Evolutionary conservation across 768 basidiomycete genomes (phyloP).

Genomic region (Lyophyllum shimeji): DNA sequence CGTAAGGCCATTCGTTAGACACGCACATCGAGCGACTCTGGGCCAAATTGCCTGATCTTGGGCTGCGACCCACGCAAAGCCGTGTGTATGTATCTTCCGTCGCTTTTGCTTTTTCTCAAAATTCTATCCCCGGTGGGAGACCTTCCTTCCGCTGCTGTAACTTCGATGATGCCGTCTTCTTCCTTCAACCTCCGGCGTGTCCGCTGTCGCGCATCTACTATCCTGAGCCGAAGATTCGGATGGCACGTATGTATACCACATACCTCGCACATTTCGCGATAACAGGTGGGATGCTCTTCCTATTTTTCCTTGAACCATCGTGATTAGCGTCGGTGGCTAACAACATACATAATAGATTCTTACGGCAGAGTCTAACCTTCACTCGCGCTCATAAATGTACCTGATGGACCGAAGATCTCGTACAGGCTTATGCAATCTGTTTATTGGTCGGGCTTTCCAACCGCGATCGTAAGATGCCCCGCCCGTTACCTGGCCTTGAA

Average conservation of each 20-base stretch:
- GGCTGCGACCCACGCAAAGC: background rate
- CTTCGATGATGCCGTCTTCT: background rate
- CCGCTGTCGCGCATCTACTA: background rate
- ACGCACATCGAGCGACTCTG: background rate
- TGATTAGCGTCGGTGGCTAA: background rate
- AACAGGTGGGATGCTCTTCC: background rate
- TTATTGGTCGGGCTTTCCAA: background rate
- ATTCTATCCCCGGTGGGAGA: constrained; percentile 10
- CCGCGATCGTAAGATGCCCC: background rate
- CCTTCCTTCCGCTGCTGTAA: constrained; percentile 1
- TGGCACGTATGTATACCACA: no score
- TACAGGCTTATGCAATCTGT: constrained; percentile 4
- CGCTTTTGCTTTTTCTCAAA: background rate
- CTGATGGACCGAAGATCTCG: background rate
- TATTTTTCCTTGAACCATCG: background rate
- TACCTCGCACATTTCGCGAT: background rate
- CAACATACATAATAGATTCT: background rate
- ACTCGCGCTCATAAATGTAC: background rate
- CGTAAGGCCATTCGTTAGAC: background rate
- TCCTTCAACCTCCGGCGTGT: background rate
- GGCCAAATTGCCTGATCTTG: constrained; percentile 2
- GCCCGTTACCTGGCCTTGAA: background rate
- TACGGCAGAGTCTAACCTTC: background rate
- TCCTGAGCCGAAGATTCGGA: background rate
- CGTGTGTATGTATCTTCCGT: constrained; percentile 8